Conservation (phyloP, 73 alveolate species). For the Tetrahymena borealis region DNA sequence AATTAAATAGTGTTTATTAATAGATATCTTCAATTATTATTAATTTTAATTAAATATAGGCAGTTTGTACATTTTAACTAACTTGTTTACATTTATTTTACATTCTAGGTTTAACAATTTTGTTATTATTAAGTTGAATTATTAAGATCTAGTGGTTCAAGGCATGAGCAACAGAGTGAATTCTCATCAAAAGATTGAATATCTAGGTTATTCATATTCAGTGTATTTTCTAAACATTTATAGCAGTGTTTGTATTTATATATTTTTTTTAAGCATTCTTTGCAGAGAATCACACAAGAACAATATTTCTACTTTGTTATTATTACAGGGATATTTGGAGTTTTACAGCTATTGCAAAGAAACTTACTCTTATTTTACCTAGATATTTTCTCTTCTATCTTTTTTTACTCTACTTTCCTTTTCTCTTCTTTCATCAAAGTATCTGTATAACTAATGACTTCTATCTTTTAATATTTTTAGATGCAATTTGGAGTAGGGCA, state of each 20-base stretch:
- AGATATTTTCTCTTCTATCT: background rate
- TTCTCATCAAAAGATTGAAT: background rate
- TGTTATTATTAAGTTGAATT: too few relatives aligned
- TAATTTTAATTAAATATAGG: too few relatives aligned
- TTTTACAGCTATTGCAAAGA: background rate
- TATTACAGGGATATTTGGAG: background rate
- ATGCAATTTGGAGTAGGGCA: background rate
- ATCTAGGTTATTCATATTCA: background rate
- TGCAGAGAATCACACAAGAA: background rate
- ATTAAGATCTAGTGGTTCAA: background rate
- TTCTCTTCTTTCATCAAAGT: background rate
- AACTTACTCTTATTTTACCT: background rate
- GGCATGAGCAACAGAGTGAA: background rate
- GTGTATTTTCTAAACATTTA: background rate
- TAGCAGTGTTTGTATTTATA: background rate
- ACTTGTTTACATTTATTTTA: too few relatives aligned
- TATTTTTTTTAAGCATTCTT: background rate
- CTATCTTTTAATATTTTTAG: background rate
- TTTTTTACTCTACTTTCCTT: background rate
- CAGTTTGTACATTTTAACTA: too few relatives aligned
- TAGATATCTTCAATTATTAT: too few relatives aligned
- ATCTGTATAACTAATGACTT: background rate
- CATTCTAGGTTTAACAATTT: too few relatives aligned
- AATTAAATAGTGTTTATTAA: too few relatives aligned
- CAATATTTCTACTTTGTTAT: background rate